Conservation (phyloP, 75 land plant species). For the Cryptomeria japonica region DNA sequence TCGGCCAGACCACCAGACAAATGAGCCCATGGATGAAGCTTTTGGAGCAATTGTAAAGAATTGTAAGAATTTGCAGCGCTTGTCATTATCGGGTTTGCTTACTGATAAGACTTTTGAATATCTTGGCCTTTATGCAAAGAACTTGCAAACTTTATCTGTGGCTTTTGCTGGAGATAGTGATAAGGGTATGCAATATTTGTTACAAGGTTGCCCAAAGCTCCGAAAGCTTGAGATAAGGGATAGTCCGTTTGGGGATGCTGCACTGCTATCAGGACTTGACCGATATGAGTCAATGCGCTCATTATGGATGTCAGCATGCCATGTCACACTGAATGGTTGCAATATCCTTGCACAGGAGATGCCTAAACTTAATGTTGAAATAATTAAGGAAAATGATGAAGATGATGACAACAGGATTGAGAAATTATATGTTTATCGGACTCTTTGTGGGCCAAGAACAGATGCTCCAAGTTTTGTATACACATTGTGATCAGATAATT, state of each 20-base stretch:
- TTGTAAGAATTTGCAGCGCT: constrained; percentile 54
- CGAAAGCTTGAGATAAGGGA: constrained; percentile 72
- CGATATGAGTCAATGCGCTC: constrained; percentile 63
- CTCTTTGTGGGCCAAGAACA: constrained; percentile 69
- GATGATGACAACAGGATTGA: constrained; percentile 22
- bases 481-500: constrained; percentile 29
- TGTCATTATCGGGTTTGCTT: constrained; percentile 64
- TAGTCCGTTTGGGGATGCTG: constrained; percentile 69
- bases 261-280: constrained; percentile 38
- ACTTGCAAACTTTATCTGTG: constrained; percentile 66
- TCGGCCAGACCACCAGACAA: constrained; percentile 54
- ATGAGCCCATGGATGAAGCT: constrained; percentile 72
- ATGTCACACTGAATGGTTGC: constrained; percentile 40
- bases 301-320: constrained; percentile 75
- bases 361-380: constrained; percentile 69
- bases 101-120: constrained; percentile 74
- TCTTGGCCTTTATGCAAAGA: constrained; percentile 66
- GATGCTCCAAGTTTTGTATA: constrained; percentile 81
- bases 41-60: constrained; percentile 69
- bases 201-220: constrained; percentile 53
- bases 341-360: constrained; percentile 37
- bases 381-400: constrained; percentile 40
- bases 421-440: constrained; percentile 81
- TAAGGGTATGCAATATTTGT: constrained; percentile 48
- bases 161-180: constrained; percentile 77